phyloP scores from a whole-genome alignment of 108 stramenopile genomes.

The Fragilariopsis cylindrus region DNA sequence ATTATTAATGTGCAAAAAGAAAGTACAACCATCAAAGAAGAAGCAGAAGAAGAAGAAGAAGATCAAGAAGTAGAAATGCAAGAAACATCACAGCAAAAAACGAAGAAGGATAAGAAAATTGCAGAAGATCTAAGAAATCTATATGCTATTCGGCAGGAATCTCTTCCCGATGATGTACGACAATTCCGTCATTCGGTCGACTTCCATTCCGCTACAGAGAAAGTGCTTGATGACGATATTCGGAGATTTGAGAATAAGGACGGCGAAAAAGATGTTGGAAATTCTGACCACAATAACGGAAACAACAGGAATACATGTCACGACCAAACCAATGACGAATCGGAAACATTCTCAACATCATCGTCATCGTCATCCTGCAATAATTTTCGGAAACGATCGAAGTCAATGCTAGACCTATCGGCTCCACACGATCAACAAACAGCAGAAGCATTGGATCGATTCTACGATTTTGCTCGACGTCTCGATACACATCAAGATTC shows the following conservation, averaged over 20 bases:
- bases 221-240: neutral
- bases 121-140: slow-evolving; percentile 50
- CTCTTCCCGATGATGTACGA: slow-evolving; percentile 59
- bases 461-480: slow-evolving; percentile 81
- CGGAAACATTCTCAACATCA: neutral
- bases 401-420: slow-evolving; percentile 69
- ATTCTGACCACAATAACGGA: neutral
- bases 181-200: slow-evolving; percentile 49
- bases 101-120: slow-evolving; percentile 38
- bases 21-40: neutral
- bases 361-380: neutral
- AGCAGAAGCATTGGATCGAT: slow-evolving; percentile 72
- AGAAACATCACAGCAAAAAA: neutral
- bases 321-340: neutral
- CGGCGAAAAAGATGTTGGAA: slow-evolving; percentile 9
- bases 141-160: slow-evolving; percentile 53
- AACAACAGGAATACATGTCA: neutral
- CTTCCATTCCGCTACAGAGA: slow-evolving; percentile 10
- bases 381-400: slow-evolving; percentile 38
- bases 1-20: too few species aligned
- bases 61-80: neutral
- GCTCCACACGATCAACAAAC: slow-evolving; percentile 50
- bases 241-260: neutral
- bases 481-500: slow-evolving; percentile 70
- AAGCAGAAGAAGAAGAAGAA: neutral